Evolutionary conservation across 2,329 filamentous ascomycete species (phyloP).

Genomic region (Penicillium rolfsii): DNA sequence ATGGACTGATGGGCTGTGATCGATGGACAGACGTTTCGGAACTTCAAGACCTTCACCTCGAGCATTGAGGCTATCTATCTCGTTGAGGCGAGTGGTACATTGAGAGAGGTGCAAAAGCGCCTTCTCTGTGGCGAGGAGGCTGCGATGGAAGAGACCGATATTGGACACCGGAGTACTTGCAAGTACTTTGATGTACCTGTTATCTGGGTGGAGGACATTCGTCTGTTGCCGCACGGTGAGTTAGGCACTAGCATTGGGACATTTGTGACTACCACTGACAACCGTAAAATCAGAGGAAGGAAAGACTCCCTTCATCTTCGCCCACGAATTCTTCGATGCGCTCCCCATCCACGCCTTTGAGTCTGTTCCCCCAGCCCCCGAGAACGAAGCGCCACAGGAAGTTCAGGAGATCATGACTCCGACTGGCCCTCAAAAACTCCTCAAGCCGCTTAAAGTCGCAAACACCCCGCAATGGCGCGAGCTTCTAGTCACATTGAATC

Average conservation of each 20-base stretch:
- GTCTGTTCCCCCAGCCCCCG: conserved; percentile 60
- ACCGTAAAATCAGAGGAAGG: conserved; percentile 54
- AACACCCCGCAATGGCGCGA: conserved; percentile 74
- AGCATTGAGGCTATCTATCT: conserved; percentile 88
- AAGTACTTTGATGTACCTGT: conserved; percentile 77
- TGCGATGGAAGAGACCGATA: conserved; percentile 68
- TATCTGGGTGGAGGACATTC: conserved; percentile 87
- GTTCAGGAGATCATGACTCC: conserved; percentile 54
- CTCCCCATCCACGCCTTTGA: conserved; percentile 96
- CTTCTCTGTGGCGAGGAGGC: conserved; percentile 76
- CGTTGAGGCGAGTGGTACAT: conserved; percentile 84
- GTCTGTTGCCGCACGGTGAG: conserved; percentile 73
- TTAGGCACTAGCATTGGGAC: background rate
- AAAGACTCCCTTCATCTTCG: conserved; percentile 87
- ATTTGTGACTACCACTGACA: background rate
- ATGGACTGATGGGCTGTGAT: conserved; percentile 11
- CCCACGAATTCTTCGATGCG: conserved; percentile 98
- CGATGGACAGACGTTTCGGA: conserved; percentile 70
- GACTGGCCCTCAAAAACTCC: conserved; percentile 53
- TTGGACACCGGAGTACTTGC: conserved; percentile 73
- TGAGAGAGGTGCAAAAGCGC: conserved; percentile 76
- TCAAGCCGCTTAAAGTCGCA: conserved; percentile 43
- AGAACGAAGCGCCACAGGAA: conserved; percentile 40
- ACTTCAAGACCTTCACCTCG: conserved; percentile 75
- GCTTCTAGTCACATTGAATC: conserved; percentile 73